These are phyloP conservation scores for Dioszegia crocea DNA, from an alignment of 768 basidiomycete species.

Conservation along the genomic window DNA sequence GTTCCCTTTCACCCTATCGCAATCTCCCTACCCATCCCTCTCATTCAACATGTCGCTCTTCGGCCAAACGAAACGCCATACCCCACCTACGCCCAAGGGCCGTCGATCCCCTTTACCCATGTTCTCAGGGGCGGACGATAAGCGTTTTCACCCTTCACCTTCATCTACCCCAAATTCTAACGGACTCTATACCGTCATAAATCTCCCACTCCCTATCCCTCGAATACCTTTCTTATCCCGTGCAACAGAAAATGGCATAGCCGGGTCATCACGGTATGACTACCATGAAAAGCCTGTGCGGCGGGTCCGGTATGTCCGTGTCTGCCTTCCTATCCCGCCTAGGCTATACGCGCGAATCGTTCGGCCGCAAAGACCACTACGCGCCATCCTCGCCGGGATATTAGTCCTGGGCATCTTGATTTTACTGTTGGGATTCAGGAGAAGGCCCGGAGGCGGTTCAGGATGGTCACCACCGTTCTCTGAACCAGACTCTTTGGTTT, in stretches of 20 bases:
- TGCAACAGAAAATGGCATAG: slow-evolving; percentile 12
- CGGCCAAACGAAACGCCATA: slow-evolving; percentile 48
- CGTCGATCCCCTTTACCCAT: slow-evolving; percentile 43
- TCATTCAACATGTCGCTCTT: slow-evolving; percentile 46
- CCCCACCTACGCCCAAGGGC: slow-evolving; percentile 20
- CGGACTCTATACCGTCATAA: slow-evolving; percentile 37
- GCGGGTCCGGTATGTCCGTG: slow-evolving; percentile 21
- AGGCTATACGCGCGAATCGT: slow-evolving; percentile 31
- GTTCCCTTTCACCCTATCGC: no score
- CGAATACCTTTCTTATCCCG: slow-evolving; percentile 21
- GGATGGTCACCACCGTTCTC: slow-evolving; percentile 46
- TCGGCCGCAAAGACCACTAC: slow-evolving; percentile 21
- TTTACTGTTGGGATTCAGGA: slow-evolving; percentile 38
- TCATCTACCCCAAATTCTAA: neutral
- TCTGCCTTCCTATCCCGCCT: slow-evolving; percentile 48
- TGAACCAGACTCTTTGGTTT: slow-evolving; percentile 48
- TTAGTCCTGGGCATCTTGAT: slow-evolving; percentile 19
- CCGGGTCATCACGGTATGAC: slow-evolving; percentile 9
- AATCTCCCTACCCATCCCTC: neutral
- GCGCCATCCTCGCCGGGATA: slow-evolving; percentile 20
- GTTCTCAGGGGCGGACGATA: slow-evolving; percentile 35
- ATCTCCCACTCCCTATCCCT: slow-evolving; percentile 36
- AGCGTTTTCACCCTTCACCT: slow-evolving; percentile 26
- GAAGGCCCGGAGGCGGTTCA: slow-evolving; percentile 25
- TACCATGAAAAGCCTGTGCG: slow-evolving; percentile 5